Evolutionary conservation across 257 asterid species (phyloP), one percentile per base, ranked within the genome.

Genomic region (Primulina huaijiensis): DNA sequence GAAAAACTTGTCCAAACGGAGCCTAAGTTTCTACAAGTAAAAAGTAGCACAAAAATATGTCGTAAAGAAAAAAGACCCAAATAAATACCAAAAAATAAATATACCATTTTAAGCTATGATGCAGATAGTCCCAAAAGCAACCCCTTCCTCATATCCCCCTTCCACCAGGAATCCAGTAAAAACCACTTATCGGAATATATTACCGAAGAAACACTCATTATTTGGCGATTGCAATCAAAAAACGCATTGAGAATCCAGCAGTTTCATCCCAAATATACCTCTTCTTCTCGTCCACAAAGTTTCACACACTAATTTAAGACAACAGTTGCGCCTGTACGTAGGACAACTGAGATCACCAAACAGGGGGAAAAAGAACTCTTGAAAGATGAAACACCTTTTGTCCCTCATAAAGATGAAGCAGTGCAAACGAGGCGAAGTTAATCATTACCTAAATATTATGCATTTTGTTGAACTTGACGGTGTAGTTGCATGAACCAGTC

Each of bases 381-480:
- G 19, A 14, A 14, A 46, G 56, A 46, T 4, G 56, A 46, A 46
- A 19, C 1, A 23, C 8, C 16, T 16, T 35, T 21, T 9, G 62
- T 2, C 7, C 10, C 62, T 58, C 17, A 19, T 21, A 55, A 23
- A 23, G 27, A 43, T 7, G 29, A 46, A 4, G 12, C 16, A 65
- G 38, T 5, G 37, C 25, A 16, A 40, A 62, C 35, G 23, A 3
- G 21, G 56, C 19, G 7, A 38, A 38, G 55, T 69, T 62, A 50
- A 35, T 17, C 17, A 59, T 72, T 82, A 88, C 95, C 90, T 64
- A 71, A 68, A 76, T 60, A 63, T 81, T 75, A 90, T 53, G 95
- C 89, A 76, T 85, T 88, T 76, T 79, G 86, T 75, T 88, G 98
- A 60, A 89, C 82, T 79, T 89, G 96, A 27, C 89, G 87, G 81